A percentile compares a stretch with the other conserved stretches of the same genome.
Evolutionary conservation across 345 rosid species (phyloP).

Genomic region (Brassica juncea): DNA sequence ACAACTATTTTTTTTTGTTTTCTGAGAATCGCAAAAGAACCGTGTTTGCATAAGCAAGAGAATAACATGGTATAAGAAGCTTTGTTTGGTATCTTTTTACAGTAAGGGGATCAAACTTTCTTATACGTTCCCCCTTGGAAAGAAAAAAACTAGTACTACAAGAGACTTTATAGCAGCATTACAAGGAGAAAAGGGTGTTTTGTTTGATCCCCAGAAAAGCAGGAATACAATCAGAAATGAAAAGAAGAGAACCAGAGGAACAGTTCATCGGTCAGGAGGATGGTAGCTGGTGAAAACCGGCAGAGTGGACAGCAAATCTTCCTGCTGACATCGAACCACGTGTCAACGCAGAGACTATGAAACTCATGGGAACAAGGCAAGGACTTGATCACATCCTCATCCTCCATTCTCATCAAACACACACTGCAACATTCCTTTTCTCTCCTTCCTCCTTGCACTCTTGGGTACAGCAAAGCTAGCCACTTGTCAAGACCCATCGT

Average conservation of each 20-base stretch:
- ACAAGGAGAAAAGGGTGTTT: constrained; percentile 19
- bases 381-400: constrained; percentile 41
- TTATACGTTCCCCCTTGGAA: constrained; percentile 2
- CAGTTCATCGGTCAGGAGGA: constrained; percentile 58
- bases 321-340: constrained; percentile 58
- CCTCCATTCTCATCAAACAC: constrained; percentile 59
- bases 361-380: constrained; percentile 77
- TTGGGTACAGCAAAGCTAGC: constrained; percentile 33
- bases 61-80: not conserved
- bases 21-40: constrained; percentile 1
- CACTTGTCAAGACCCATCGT: constrained; percentile 35
- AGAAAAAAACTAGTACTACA: constrained; percentile 24
- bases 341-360: constrained; percentile 63
- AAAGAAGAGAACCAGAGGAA: constrained; percentile 58
- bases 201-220: not conserved
- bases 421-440: constrained; percentile 62
- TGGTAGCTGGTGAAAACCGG: constrained; percentile 48
- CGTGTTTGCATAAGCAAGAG: not conserved
- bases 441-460: constrained; percentile 6
- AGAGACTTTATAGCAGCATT: constrained; percentile 14
- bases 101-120: constrained; percentile 21
- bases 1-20: not conserved
- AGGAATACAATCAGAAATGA: constrained; percentile 38
- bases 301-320: constrained; percentile 74
- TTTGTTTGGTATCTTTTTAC: constrained; percentile 9